Evolutionary conservation across 208 protist species (phyloP), one percentile per base, ranked within the genome.

Genomic region (Leptomonas pyrrhocoris): DNA sequence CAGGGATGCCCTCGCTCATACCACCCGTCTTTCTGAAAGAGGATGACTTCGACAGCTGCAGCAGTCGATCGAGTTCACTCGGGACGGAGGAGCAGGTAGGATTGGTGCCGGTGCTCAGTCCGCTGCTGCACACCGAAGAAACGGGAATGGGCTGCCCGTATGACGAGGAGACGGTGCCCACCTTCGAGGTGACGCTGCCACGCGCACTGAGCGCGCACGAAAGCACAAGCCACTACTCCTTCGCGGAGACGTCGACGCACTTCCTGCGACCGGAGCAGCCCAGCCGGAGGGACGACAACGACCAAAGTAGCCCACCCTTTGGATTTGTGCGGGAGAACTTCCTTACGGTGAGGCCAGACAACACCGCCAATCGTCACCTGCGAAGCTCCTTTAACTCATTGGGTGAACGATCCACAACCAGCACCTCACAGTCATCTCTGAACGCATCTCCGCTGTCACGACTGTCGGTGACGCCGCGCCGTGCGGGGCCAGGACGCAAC

Each of bases 1-100:
- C 21, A 6, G 34, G 23, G 2, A 36, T 56, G 16, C 64, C 27
- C 2, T 19, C 23, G 2, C 42, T 27, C 4, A 1, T 49, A 7
- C 40, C 25, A 2, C 42, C 64, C n/a, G 53, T 45, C 2, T 61
- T 70, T 40, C 12, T 61, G 27, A 42, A 45, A 13, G 45, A 64
- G 23, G 36, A 67, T 36, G 56, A 49, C 4, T 34, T 48, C 0
- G 60, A 65, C 56, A 66, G 71, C 48, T 50, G 56, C 49, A 59
- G 63, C 64, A 77, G 63, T 34, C 63, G 71, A 2, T 77, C 71
- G 0, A 77, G 64, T 18, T 77, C 71, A 5, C 63, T 18, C 19
- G 71, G 71, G 15, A 71, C 63, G 19, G 71, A 77, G 63, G 71
- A 63, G 49, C 63, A 71, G 63, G 71, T 77, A 4, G 71, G 71